Percentiles rank a stretch among this genome's conserved stretches.
Conservation (phyloP, 2,329 filamentous ascomycete genomes). For the Penicillium sp. region DNA sequence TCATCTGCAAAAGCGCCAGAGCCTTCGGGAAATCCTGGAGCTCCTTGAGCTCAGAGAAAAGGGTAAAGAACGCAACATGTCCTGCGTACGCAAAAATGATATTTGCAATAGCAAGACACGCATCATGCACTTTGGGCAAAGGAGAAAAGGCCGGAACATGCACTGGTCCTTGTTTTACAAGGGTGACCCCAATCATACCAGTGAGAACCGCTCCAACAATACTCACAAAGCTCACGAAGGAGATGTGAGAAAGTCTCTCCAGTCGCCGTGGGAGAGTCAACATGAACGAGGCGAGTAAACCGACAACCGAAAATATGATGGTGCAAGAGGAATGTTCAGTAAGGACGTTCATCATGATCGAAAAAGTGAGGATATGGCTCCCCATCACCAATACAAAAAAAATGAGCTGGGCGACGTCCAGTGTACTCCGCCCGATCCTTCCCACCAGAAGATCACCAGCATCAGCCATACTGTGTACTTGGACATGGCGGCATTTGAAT, state of each 20-base stretch:
- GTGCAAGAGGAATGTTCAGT: conserved; percentile 60
- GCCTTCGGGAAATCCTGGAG: conserved; percentile 61
- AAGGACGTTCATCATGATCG: conserved; percentile 64
- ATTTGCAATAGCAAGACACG: conserved; percentile 61
- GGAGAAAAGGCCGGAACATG: conserved; percentile 30
- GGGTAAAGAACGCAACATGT: conserved; percentile 66
- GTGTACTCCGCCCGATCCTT: conserved; percentile 56
- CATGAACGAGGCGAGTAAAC: conserved; percentile 56
- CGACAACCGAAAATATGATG: conserved; percentile 59
- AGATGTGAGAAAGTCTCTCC: conserved; percentile 59
- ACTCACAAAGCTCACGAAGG: conserved; percentile 60
- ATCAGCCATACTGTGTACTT: conserved; percentile 66
- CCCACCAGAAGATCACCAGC: conserved; percentile 63
- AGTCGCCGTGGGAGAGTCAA: conserved; percentile 61
- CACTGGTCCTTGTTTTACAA: conserved; percentile 41
- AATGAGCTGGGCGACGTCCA: conserved; percentile 59
- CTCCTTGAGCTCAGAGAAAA: conserved; percentile 62
- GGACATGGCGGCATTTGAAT: conserved; percentile 54
- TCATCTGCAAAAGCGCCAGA: conserved; percentile 58
- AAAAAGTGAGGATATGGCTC: conserved; percentile 66
- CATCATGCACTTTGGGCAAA: conserved; percentile 50
- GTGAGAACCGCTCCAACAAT: conserved; percentile 63
- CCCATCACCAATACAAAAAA: conserved; percentile 67
- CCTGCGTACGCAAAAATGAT: conserved; percentile 67
- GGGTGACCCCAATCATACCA: conserved; percentile 62